A percentile compares a stretch with the other conserved stretches of the same genome.
phyloP scores from a whole-genome alignment of 1,284 basidiomycete species.

The Singerocomus rubriflavus region DNA sequence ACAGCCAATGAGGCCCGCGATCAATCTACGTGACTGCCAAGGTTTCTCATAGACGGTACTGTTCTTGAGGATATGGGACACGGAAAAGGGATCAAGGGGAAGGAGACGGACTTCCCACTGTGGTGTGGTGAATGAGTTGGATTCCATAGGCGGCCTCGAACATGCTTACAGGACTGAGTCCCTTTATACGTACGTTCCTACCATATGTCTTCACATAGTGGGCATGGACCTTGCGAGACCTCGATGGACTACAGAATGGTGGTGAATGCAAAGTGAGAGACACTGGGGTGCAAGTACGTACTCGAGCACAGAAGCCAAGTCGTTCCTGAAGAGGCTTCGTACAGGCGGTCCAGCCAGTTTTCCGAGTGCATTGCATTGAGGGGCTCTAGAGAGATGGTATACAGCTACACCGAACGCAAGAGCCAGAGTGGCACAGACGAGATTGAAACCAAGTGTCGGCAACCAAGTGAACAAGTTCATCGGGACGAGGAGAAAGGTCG shows the following conservation, averaged over 20 bases:
- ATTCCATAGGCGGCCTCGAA: neutral
- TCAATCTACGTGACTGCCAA: conserved; percentile 69
- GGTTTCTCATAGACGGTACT: conserved; percentile 74
- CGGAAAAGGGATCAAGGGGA: conserved; percentile 70
- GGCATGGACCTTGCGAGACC: conserved; percentile 54
- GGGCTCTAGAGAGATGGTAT: conserved; percentile 37
- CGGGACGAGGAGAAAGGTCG: neutral
- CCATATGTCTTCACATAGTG: conserved; percentile 52
- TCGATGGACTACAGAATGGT: conserved; percentile 44
- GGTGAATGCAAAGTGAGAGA: conserved; percentile 3
- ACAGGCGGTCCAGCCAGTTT: conserved; percentile 58
- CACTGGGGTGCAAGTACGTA: conserved; percentile 30
- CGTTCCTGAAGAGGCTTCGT: conserved; percentile 46
- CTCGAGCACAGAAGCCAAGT: conserved; percentile 58
- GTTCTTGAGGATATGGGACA: conserved; percentile 68
- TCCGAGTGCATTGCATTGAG: conserved; percentile 49
- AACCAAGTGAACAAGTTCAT: conserved; percentile 2
- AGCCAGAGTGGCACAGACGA: conserved; percentile 25
- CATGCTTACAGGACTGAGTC: conserved; percentile 57
- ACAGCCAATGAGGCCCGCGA: conserved; percentile 70
- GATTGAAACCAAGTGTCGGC: conserved; percentile 10
- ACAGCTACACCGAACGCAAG: conserved; percentile 26
- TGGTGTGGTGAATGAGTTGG: conserved; percentile 5
- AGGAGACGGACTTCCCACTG: conserved; percentile 77
- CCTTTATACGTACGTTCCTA: conserved; percentile 58